Evolutionary conservation across 257 asterid species (phyloP).

Genomic region (Nyctanthes arbortristis): DNA sequence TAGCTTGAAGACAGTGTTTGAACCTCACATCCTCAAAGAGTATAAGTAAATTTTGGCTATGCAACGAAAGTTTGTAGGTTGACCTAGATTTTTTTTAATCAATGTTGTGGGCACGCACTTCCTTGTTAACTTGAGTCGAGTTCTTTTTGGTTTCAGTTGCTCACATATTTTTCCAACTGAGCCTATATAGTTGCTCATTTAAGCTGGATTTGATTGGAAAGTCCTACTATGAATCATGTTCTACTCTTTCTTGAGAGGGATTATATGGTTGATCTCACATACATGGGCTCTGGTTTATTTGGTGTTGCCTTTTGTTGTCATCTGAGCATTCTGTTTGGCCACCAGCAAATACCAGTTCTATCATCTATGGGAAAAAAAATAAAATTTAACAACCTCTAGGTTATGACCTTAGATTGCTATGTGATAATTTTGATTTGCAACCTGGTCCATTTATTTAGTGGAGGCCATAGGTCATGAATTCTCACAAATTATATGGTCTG

Average conservation of each 20-base stretch:
- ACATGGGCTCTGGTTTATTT: conserved; percentile 5
- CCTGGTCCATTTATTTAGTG: not conserved
- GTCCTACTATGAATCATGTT: not conserved
- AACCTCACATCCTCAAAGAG: not conserved
- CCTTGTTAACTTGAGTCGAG: too few relatives aligned
- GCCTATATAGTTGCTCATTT: not conserved
- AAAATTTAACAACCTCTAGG: too few relatives aligned
- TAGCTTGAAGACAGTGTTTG: conserved; percentile 9
- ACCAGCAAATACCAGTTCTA: not conserved
- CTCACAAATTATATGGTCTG: not conserved
- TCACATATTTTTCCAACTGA: not conserved
- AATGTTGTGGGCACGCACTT: too few relatives aligned
- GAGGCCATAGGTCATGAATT: not conserved
- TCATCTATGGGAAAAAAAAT: not conserved
- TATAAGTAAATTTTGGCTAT: not conserved
- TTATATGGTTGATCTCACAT: not conserved
- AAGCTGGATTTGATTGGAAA: conserved; percentile 9
- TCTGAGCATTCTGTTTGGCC: not conserved
- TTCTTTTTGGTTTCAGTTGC: not conserved
- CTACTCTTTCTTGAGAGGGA: not conserved
- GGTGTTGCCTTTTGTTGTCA: not conserved
- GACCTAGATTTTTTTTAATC: not conserved
- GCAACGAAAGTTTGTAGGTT: not conserved
- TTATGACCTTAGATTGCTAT: not conserved
- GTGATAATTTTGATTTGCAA: conserved; percentile 1